These are phyloP conservation scores for Boletus coccyginus DNA, from an alignment of 768 basidiomycete genomes.

Conservation along the genomic window DNA sequence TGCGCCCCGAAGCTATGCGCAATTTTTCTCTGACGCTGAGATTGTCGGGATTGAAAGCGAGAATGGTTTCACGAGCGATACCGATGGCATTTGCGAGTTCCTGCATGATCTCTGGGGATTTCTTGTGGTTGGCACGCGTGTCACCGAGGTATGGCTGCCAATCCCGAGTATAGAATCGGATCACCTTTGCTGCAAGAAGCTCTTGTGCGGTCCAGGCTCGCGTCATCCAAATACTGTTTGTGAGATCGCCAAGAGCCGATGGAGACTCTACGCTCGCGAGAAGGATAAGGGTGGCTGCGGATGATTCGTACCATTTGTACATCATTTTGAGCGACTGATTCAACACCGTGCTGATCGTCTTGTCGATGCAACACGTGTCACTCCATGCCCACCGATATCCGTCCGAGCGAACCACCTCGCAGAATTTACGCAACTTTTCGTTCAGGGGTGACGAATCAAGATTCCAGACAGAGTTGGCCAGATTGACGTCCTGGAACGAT, in stretches of 20 bases:
- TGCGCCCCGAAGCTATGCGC: slow-evolving; percentile 9
- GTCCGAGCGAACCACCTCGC: not conserved
- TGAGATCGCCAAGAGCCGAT: not conserved
- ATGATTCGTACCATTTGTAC: slow-evolving; percentile 13
- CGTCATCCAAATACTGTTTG: slow-evolving; percentile 5
- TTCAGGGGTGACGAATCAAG: not conserved
- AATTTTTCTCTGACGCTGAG: slow-evolving; percentile 10
- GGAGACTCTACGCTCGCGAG: not conserved
- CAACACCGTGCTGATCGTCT: slow-evolving; percentile 2
- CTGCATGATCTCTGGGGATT: slow-evolving; percentile 7
- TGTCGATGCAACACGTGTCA: slow-evolving; percentile 14
- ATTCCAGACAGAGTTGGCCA: not conserved
- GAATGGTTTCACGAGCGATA: not conserved
- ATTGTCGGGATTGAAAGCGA: not conserved
- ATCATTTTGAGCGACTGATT: slow-evolving; percentile 9
- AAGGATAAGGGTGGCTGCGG: slow-evolving; percentile 1
- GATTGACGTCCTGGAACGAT: slow-evolving; percentile 5
- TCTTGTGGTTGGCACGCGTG: slow-evolving; percentile 4
- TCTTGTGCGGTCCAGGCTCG: slow-evolving; percentile 18
- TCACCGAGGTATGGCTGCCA: slow-evolving; percentile 13
- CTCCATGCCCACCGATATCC: slow-evolving; percentile 16
- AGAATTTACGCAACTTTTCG: slow-evolving; percentile 10
- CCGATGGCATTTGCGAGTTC: slow-evolving; percentile 6
- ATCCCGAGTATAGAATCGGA: slow-evolving; percentile 7
- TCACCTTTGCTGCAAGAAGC: slow-evolving; percentile 8